Percentiles rank a stretch among this genome's conserved stretches.
Conservation (phyloP, 2,329 filamentous ascomycete genomes). For the Amauroascus niger region DNA sequence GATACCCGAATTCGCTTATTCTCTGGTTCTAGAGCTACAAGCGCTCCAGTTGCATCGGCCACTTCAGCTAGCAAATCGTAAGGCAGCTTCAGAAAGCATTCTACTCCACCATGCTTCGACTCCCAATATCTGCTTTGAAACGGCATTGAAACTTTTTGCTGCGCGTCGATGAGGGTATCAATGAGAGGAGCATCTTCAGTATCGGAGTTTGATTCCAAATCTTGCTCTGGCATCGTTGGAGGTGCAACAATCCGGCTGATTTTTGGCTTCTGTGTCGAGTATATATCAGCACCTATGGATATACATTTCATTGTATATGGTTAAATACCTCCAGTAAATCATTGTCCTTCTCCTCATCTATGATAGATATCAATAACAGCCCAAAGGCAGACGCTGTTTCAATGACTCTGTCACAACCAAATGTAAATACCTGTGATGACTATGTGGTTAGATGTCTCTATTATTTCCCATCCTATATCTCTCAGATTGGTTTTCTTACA, state of each 20-base stretch:
- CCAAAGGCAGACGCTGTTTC: constrained; percentile 14
- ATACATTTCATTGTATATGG: neutral
- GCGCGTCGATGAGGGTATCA: constrained; percentile 3
- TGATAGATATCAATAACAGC: constrained; percentile 18
- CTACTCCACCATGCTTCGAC: constrained; percentile 17
- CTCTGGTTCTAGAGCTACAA: constrained; percentile 20
- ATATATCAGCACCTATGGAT: neutral
- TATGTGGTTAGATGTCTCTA: neutral
- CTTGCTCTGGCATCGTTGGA: constrained; percentile 13
- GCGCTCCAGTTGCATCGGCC: constrained; percentile 23
- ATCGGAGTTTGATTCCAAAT: constrained; percentile 17
- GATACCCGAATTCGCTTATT: constrained; percentile 23
- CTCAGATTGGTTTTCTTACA: constrained; percentile 10
- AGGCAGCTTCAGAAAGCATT: constrained; percentile 20
- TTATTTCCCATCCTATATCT: neutral
- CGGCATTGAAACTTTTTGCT: neutral
- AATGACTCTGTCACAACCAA: constrained; percentile 20
- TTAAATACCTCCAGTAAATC: constrained; percentile 26
- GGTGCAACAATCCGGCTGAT: constrained; percentile 23
- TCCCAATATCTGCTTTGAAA: constrained; percentile 22
- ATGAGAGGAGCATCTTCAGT: constrained; percentile 11
- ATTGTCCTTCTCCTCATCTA: constrained; percentile 26
- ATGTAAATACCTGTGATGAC: constrained; percentile 21
- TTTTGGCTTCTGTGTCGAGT: constrained; percentile 21
- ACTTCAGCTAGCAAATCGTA: constrained; percentile 20